A percentile compares a stretch with the other conserved stretches of the same genome.
Evolutionary conservation across 106 monocot genomes (phyloP).

Genomic region (Cymbidium sinense): DNA sequence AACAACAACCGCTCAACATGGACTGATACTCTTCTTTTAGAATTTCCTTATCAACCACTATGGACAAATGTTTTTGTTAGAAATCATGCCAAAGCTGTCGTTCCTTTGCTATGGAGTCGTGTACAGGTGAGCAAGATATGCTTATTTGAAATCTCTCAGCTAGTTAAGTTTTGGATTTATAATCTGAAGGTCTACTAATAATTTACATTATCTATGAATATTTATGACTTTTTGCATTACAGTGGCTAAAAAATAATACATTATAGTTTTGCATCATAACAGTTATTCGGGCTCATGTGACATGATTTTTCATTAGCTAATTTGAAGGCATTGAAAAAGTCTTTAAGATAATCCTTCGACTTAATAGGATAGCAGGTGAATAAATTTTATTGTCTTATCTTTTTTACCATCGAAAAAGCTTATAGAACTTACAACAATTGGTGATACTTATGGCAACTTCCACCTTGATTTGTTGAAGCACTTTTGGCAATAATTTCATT

Average conservation of each 20-base stretch:
- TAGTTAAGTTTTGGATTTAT: background rate
- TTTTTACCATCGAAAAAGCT: background rate
- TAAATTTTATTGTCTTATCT: background rate
- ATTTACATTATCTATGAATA: background rate
- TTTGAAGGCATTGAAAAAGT: background rate
- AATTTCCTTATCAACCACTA: slow-evolving; percentile 88
- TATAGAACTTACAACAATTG: too few species aligned
- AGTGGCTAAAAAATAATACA: background rate
- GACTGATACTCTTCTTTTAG: slow-evolving; percentile 93
- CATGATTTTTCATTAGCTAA: background rate
- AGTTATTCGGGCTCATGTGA: background rate
- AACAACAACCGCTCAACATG: slow-evolving; percentile 81
- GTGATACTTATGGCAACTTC: too few species aligned
- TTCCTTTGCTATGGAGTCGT: slow-evolving; percentile 96
- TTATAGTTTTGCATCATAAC: background rate
- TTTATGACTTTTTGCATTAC: background rate
- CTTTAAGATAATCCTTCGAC: background rate
- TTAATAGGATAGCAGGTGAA: background rate
- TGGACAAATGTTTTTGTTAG: slow-evolving; percentile 96
- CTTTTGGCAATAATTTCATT: too few species aligned
- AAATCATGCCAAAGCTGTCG: slow-evolving; percentile 86
- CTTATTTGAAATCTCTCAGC: background rate
- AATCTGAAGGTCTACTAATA: background rate
- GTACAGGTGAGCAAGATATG: slow-evolving; percentile 55
- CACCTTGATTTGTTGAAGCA: too few species aligned